Evolutionary conservation across 2,329 filamentous ascomycete species (phyloP), one percentile per base, ranked within the genome.

Genomic region (Neofusicoccum parvum): DNA sequence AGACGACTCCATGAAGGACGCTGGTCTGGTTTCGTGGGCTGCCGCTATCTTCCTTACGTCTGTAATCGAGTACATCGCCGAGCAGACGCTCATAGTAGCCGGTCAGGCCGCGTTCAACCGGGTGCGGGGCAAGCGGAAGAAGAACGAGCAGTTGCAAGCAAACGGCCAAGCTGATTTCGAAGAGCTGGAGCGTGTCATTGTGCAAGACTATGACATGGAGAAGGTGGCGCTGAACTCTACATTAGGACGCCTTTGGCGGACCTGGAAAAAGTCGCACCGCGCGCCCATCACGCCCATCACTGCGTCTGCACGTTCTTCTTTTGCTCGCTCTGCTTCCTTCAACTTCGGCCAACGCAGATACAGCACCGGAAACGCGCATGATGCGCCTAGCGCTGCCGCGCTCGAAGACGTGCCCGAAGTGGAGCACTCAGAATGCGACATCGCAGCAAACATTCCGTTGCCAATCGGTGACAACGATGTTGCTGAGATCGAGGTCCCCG

Each of bases 31-130:
- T 20, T 96, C 93, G 0, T 94, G 95, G 36, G 91, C 94, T 0
- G 92, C 96, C 14, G 94, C 95, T 66, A 98, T 99, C 69, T 99
- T 98, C 79, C 81, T 99, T 53, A 97, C 95, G 0, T 96, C 94
- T 0, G 92, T 99, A 67, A 83, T 99, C 48, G 95, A 99, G 78
- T 95, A 93, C 73, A 88, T 99, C 78, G 94, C 92, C 37, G 95
- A 99, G 78, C 91, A 96, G 75, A 91, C 92, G 6, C 82, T 99
- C 67, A 86, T 94, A n/a, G 87, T 96, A 45, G 92, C 93, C 15
- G 92, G 92, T 14, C 91, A 96, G 74, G 92, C 92, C 34, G 90
- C 95, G 1, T 92, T 88, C 74, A 86, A 88, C 64, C 87, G 92
- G 69, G 82, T 75, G 66, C 73, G 75, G 11, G 77, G 78, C 60